These are phyloP conservation scores for Thymus quinquecostatus DNA, from an alignment of 257 asterid genomes.

Conservation along the genomic window DNA sequence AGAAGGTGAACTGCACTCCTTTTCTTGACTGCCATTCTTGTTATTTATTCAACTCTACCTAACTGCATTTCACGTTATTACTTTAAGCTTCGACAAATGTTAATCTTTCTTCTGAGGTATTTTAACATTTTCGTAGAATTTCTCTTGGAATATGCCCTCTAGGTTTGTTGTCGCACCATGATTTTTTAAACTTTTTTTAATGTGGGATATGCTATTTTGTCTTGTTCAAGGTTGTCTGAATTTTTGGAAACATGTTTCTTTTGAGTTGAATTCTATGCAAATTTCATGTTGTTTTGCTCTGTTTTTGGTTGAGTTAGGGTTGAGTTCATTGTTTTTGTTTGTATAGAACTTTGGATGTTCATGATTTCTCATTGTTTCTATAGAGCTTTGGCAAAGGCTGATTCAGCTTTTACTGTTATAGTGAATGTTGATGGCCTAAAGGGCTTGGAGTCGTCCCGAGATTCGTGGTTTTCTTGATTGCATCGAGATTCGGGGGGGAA, in stretches of 20 bases:
- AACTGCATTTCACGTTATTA: slow-evolving; percentile 30
- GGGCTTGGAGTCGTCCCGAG: not conserved
- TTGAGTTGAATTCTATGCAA: slow-evolving; percentile 20
- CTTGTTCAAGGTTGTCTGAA: slow-evolving; percentile 28
- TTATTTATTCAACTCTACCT: slow-evolving; percentile 10
- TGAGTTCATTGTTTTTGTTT: not conserved
- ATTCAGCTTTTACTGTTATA: slow-evolving; percentile 10
- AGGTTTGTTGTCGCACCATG: slow-evolving; percentile 28
- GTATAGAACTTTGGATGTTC: not conserved
- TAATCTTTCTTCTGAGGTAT: slow-evolving; percentile 14
- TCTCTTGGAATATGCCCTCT: slow-evolving; percentile 18
- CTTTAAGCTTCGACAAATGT: slow-evolving; percentile 20
- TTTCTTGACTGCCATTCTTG: slow-evolving; percentile 16
- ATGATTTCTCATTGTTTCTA: not conserved
- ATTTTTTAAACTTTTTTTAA: not conserved
- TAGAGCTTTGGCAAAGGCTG: not conserved
- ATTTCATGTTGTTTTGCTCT: slow-evolving; percentile 18
- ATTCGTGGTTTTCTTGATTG: not conserved
- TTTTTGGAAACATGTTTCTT: slow-evolving; percentile 2
- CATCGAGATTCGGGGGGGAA: slow-evolving; percentile 28
- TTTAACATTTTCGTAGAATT: slow-evolving; percentile 24
- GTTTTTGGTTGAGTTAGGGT: not conserved
- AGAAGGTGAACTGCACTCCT: slow-evolving; percentile 23
- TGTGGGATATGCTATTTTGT: slow-evolving; percentile 11
- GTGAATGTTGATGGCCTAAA: slow-evolving; percentile 20